Conservation (phyloP, 202 grass and related monocot species). For the Dendrocalamus latiflorus region DNA sequence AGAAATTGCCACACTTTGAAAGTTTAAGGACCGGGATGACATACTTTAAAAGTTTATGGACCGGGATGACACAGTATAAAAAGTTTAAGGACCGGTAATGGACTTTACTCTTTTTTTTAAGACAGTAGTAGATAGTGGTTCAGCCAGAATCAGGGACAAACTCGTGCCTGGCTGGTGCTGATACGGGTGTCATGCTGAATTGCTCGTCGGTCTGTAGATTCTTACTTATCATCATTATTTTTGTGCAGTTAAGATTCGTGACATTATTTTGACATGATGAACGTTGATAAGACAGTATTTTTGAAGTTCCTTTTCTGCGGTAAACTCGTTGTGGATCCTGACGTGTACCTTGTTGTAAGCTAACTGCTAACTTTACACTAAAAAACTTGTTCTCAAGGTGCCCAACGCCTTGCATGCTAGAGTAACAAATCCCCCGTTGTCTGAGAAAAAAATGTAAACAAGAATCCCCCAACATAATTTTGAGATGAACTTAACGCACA, state of each 20-base stretch:
- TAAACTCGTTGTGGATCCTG: slow-evolving; percentile 1
- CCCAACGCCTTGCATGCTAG: not conserved
- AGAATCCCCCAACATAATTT: not conserved
- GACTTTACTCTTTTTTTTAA: no score
- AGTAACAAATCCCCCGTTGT: not conserved
- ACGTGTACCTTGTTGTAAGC: not conserved
- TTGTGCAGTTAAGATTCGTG: slow-evolving; percentile 12
- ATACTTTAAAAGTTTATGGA: no score
- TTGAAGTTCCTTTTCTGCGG: not conserved
- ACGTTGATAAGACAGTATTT: not conserved
- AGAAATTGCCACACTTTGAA: no score
- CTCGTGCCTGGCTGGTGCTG: not conserved
- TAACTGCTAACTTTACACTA: slow-evolving; percentile 2
- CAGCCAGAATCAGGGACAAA: not conserved
- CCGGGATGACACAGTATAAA: no score
- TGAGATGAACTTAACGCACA: not conserved
- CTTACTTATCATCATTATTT: not conserved
- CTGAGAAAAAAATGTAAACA: not conserved
- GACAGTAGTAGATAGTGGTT: not conserved
- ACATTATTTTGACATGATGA: not conserved
- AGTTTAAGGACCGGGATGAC: no score
- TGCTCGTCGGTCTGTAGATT: not conserved
- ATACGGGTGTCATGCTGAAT: not conserved
- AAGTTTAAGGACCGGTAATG: no score
- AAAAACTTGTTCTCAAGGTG: not conserved